Evolutionary conservation across 2,329 filamentous ascomycete genomes (phyloP).

Genomic region (Botryotinia convoluta): DNA sequence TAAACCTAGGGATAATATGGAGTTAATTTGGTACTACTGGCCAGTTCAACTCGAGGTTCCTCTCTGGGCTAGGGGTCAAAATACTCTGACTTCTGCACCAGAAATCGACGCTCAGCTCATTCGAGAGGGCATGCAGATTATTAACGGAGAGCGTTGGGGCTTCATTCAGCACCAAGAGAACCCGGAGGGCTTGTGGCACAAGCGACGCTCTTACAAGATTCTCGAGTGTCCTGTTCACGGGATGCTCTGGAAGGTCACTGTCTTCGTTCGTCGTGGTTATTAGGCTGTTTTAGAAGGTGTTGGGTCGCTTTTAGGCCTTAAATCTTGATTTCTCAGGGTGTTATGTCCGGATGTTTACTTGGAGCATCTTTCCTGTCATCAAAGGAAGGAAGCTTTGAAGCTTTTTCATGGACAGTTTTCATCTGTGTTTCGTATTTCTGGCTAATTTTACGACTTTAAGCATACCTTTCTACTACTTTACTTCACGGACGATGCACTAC

Average conservation of each 20-base stretch:
- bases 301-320: neutral
- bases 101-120: neutral
- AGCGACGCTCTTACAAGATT: conserved; percentile 8
- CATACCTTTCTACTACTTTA: neutral
- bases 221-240: conserved; percentile 5
- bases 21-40: neutral
- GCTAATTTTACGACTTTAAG: neutral
- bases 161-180: neutral
- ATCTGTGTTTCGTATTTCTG: conserved; percentile 2
- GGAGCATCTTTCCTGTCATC: neutral
- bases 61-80: conserved; percentile 7
- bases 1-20: neutral
- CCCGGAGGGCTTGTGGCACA: conserved; percentile 14
- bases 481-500: neutral
- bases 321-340: conserved; percentile 10
- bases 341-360: neutral
- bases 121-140: conserved; percentile 11
- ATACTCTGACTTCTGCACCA: neutral
- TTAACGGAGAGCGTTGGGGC: conserved; percentile 12
- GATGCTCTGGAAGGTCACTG: conserved; percentile 15
- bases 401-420: neutral
- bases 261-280: conserved; percentile 18
- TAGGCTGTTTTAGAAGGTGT: neutral
- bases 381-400: neutral
- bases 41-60: conserved; percentile 10